These are phyloP conservation scores for Ashbya aceris DNA, from an alignment of 1,139 yeast species.

Conservation along the genomic window DNA sequence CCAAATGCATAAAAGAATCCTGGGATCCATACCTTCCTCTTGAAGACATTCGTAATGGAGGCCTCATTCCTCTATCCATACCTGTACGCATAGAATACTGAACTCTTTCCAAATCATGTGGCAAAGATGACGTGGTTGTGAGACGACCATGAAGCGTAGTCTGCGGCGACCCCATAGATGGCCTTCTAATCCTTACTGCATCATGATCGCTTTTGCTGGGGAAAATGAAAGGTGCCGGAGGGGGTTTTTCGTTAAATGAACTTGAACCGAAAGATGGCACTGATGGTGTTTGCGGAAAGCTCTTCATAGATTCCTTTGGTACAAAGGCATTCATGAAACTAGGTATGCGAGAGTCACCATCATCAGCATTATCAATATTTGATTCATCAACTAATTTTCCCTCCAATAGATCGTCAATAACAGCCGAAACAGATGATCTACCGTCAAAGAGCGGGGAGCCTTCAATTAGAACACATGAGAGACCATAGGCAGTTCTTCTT, in stretches of 20 bases:
- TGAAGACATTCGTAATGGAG: slow-evolving; percentile 16
- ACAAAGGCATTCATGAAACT: slow-evolving; percentile 4
- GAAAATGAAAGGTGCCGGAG: background rate
- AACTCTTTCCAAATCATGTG: slow-evolving; percentile 12
- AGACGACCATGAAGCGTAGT: background rate
- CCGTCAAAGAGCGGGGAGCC: slow-evolving; percentile 23
- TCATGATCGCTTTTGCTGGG: slow-evolving; percentile 4
- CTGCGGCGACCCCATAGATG: slow-evolving; percentile 1
- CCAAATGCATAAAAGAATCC: slow-evolving; percentile 9
- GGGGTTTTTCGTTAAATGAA: slow-evolving; percentile 3
- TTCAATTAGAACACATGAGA: slow-evolving; percentile 22
- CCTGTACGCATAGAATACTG: slow-evolving; percentile 6
- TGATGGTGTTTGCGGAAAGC: slow-evolving; percentile 4
- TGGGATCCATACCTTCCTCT: slow-evolving; percentile 20
- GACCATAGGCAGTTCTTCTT: slow-evolving; percentile 18
- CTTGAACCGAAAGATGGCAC: slow-evolving; percentile 6
- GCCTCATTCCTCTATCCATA: slow-evolving; percentile 10
- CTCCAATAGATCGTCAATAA: slow-evolving; percentile 12
- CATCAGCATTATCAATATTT: background rate
- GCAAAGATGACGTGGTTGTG: slow-evolving; percentile 6
- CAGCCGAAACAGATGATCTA: slow-evolving; percentile 13
- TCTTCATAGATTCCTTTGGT: slow-evolving; percentile 1
- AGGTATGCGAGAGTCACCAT: slow-evolving; percentile 1
- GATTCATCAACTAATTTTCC: slow-evolving; percentile 2
- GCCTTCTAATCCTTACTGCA: slow-evolving; percentile 6